Evolutionary conservation across 345 rosid species (phyloP), one percentile per base, ranked within the genome.

Genomic region (Combretum micranthum): DNA sequence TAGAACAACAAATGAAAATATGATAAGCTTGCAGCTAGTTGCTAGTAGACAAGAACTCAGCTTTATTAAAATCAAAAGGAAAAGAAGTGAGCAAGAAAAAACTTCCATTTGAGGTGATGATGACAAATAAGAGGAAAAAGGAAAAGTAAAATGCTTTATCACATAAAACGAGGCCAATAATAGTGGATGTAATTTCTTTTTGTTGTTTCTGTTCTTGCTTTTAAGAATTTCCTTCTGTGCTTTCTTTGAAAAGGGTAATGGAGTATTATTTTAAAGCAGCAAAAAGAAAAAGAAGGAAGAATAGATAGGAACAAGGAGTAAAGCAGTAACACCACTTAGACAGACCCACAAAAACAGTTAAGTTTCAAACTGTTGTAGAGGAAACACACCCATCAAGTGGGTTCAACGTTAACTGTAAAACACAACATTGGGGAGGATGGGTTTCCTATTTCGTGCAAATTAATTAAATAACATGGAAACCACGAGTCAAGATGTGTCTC

Each of bases 151-250:
- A 10, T 26, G 70, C 78, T 80, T 77, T 79, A 72, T 74, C 78
- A 59, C 64, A 54, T 64, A 42, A 67, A 72, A 65, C 77, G 64
- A 75, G 76, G 80, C 44, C 75, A 69, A 63, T 54, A 67, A 69
- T 51, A 53, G 67, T 68, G 66, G 56, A 48, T 37, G 22, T 50
- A 20, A 66, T 71, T 64, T 69, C 72, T 47, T 72, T 69, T 52
- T 55, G 64, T 57, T 65, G 42, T 13, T 21, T 7, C 39, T 32
- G 9, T 32, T 32, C 1, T 32, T 7, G 39, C 39, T 7, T 32
- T 32, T 32, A 32, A 32, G 39, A 32, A 4, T 7, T 32, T 15
- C 53, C 19, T 50, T 13, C 53, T 23, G 23, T 50, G 21, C 12
- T 18, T 42, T 57, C 42, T 57, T 17, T 13, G 11, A 46, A 57